Evolutionary conservation across 2,329 filamentous ascomycete species (phyloP), one percentile per base, ranked within the genome.

Genomic region (Capronia coronata): DNA sequence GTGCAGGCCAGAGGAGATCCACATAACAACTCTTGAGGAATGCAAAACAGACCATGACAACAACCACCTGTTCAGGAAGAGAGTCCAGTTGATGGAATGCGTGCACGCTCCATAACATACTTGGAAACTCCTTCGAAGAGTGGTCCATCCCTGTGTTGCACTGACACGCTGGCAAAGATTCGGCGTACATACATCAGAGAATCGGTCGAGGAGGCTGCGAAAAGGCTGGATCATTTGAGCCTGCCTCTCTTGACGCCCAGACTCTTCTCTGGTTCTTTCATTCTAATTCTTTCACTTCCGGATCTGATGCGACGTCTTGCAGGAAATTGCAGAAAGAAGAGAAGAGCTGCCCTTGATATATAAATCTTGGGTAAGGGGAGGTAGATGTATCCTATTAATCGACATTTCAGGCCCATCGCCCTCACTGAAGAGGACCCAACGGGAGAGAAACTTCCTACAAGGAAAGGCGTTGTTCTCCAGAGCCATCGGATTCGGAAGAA

Each of bases 331-430:
- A n/a, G n/a, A n/a, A n/a, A n/a, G n/a, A n/a, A n/a, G n/a, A n/a
- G n/a, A n/a, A n/a, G n/a, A n/a, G n/a, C n/a, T n/a, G n/a, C n/a
- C n/a, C n/a, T n/a, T n/a, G n/a, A n/a, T n/a, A n/a, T n/a, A n/a
- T n/a, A n/a, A n/a, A n/a, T n/a, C n/a, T n/a, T n/a, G n/a, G n/a
- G n/a, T n/a, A n/a, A n/a, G n/a, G n/a, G n/a, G n/a, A n/a, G n/a
- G 21, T 39, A 43, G 47, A 48, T 59, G 77, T 81, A 70, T 80
- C 81, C 81, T 78, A 74, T 83, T 77, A 77, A 53, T 83, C 79
- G 81, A 83, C 82, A 84, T 83, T 78, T 74, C 70, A 70, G 71
- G 70, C 78, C 74, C 80, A 80, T 83, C 78, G 80, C 79, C 79
- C 76, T 82, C 80, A 83, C 64, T 76, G 57, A 81, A 84, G 80